phyloP scores from a whole-genome alignment of 352 stramenopile species.

The Pythium oligandrum region DNA sequence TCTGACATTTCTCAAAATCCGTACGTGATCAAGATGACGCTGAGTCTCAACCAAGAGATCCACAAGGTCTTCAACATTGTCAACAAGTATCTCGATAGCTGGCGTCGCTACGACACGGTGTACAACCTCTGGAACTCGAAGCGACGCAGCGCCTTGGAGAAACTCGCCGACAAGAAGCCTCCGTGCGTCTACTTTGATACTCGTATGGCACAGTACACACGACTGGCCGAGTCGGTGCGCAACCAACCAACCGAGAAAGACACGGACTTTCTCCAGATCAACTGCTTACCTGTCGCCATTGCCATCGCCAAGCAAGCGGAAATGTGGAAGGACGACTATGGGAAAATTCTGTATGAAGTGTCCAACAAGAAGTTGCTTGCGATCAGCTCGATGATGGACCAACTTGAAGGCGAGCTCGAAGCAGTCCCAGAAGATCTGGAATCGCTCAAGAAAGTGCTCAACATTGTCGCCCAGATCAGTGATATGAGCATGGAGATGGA shows the following conservation, averaged over 20 bases:
- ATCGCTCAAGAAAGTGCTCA: conserved; percentile 93
- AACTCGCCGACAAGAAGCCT: conserved; percentile 90
- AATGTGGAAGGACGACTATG: conserved; percentile 94
- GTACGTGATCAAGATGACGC: conserved; percentile 94
- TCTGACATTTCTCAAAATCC: conserved; percentile 94
- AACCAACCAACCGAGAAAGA: conserved; percentile 90
- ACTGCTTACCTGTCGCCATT: conserved; percentile 86
- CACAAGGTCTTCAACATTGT: conserved; percentile 94
- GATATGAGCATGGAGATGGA: conserved; percentile 93
- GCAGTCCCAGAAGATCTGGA: conserved; percentile 84
- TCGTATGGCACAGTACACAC: conserved; percentile 88
- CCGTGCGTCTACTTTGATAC: conserved; percentile 94
- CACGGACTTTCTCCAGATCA: conserved; percentile 94
- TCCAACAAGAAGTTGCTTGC: conserved; percentile 81
- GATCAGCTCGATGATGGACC: conserved; percentile 69
- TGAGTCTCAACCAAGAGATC: conserved; percentile 92
- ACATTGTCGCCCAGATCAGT: conserved; percentile 84
- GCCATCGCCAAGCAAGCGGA: conserved; percentile 90
- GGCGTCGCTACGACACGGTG: conserved; percentile 92
- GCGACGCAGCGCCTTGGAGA: conserved; percentile 84
- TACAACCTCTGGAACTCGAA: conserved; percentile 96
- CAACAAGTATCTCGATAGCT: conserved; percentile 93
- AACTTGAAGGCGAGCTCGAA: conserved; percentile 77
- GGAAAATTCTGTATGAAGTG: conserved; percentile 86
- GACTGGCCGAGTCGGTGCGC: conserved; percentile 84